phyloP scores from a whole-genome alignment of 306 rosid genomes.

The Dryas alaskensis region DNA sequence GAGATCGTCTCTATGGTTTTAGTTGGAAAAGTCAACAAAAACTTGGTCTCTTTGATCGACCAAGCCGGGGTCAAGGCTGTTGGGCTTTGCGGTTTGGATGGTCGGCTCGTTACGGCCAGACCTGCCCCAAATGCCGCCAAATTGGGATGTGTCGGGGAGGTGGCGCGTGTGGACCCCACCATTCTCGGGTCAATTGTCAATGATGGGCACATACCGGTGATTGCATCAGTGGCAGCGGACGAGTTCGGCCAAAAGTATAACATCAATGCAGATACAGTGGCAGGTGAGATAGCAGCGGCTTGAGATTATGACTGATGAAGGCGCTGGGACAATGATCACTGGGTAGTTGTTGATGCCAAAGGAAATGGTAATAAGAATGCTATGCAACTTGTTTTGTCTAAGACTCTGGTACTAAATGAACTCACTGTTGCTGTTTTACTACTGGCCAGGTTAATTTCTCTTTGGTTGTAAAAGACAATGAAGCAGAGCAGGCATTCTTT shows the following conservation, averaged over 20 bases:
- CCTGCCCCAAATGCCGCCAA: slow-evolving; percentile 66
- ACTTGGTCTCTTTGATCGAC: slow-evolving; percentile 68
- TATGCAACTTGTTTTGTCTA: too few relatives aligned
- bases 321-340: slow-evolving; percentile 91
- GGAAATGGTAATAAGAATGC: too few relatives aligned
- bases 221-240: slow-evolving; percentile 84
- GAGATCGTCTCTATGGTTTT: slow-evolving; percentile 95
- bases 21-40: slow-evolving; percentile 82
- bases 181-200: slow-evolving; percentile 58
- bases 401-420: too few relatives aligned
- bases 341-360: slow-evolving; percentile 28
- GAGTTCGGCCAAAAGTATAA: slow-evolving; percentile 75
- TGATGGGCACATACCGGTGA: slow-evolving; percentile 75
- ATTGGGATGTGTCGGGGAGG: slow-evolving; percentile 83
- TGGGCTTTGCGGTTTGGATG: slow-evolving; percentile 85
- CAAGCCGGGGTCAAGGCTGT: slow-evolving; percentile 79
- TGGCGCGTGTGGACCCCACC: slow-evolving; percentile 57
- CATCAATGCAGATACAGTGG: slow-evolving; percentile 88
- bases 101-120: slow-evolving; percentile 67
- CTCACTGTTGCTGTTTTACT: too few relatives aligned
- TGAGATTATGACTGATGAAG: slow-evolving; percentile 86
- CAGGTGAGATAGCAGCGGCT: slow-evolving; percentile 87
- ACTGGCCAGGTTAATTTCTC: too few relatives aligned
- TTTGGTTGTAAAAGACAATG: too few relatives aligned
- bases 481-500: too few relatives aligned